Percentiles rank a stretch among this genome's conserved stretches.
Evolutionary conservation across 2,329 filamentous ascomycete species (phyloP).

Genomic region (Colletotrichum zoysiae): DNA sequence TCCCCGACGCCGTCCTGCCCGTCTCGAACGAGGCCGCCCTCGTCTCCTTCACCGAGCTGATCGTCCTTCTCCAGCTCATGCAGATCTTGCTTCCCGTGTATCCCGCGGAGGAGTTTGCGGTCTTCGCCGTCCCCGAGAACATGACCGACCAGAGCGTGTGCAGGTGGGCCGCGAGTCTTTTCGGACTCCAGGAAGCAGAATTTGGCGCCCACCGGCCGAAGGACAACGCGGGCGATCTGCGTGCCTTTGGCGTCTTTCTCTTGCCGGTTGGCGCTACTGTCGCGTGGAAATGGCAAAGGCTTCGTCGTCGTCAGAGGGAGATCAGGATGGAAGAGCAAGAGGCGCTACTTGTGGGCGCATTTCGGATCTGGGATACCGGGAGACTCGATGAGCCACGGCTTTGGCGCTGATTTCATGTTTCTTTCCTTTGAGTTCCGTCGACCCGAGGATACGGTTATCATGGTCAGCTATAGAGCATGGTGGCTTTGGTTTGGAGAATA

Average conservation of each 20-base stretch:
- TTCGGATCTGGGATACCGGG: not conserved
- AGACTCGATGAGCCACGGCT: not conserved
- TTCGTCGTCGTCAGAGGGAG: not conserved
- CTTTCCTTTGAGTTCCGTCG: not conserved
- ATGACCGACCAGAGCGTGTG: not conserved
- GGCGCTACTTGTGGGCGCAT: not conserved
- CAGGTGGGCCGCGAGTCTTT: constrained; percentile 14
- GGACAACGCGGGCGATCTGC: not conserved
- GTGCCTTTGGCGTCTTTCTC: constrained; percentile 20
- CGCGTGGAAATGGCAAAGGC: constrained; percentile 23
- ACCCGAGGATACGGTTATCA: not conserved
- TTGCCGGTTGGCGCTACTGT: not conserved
- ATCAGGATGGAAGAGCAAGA: not conserved
- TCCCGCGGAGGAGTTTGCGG: not conserved
- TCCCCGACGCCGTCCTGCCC: constrained; percentile 12
- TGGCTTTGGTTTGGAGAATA: not conserved
- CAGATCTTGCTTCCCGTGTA: constrained; percentile 17
- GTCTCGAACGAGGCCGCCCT: not conserved
- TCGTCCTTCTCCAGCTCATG: constrained; percentile 22
- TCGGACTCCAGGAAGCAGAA: constrained; percentile 19
- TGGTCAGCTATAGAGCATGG: not conserved
- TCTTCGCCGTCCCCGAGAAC: not conserved
- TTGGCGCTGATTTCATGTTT: not conserved
- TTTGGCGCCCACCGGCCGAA: not conserved
- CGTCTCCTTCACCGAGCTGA: constrained; percentile 20